Evolutionary conservation across 768 basidiomycete genomes (phyloP), one percentile per base, ranked within the genome.

Genomic region (Mycena filopes): DNA sequence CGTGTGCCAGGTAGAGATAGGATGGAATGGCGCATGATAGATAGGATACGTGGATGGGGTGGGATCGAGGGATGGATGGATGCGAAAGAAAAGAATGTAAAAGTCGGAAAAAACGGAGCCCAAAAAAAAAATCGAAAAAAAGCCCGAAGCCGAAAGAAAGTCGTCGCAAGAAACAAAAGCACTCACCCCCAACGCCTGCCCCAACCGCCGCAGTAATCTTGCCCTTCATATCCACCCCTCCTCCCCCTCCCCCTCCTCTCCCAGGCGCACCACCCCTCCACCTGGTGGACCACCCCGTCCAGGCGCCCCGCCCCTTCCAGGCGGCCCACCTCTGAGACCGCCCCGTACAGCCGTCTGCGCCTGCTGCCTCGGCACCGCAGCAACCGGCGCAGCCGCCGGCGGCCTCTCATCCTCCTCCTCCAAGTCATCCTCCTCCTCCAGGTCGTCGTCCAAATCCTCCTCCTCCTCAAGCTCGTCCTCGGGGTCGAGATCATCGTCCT

Each of bases 361-460:
- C n/a, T n/a, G n/a, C n/a, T n/a, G n/a, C n/a, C n/a, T n/a, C 21
- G 48, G 59, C 41, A 21, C 33, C 29, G 54, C 43, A 23, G 20
- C 33, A 13, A 23, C 36, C 41, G 56, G 53, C 54, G 21, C 31
- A 20, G 47, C 47, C n/a, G 31, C 31, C 48, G 60, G 75, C 41
- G 54, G 23, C 51, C 85, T 83, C 20, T 85, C 84, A 13, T 87
- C 87, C 10, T 84, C 86, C 33, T 85, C 85, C 51, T 77, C 81
- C 89, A 91, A 91, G 11, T 93, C 90, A 3, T 89, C 82, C 0
- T 84, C 80, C 6, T 86, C 86, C 40, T 84, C 89, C 2, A 89
- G 89, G 13, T 93, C 90, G 3, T 89, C 82, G 0, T 84, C 80
- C 10, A 85, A 85, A 31, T 85, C 84, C 9, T 86, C 40, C 28